Conservation (phyloP, 805 yeast genomes). For the Saturnispora galanensis region DNA sequence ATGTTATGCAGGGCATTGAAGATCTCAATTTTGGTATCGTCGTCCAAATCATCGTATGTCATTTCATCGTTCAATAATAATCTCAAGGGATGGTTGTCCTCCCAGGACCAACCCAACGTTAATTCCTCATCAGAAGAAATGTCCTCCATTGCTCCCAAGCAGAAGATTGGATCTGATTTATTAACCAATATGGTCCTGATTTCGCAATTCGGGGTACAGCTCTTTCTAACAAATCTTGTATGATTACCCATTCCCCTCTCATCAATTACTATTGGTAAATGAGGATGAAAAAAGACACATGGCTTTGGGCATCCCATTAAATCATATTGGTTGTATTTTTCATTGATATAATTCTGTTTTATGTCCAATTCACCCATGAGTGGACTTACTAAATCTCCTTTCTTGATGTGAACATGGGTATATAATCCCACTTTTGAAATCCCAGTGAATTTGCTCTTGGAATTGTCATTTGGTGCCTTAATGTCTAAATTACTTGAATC, state of each 20-base stretch:
- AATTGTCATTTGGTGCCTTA: slow-evolving; percentile 48
- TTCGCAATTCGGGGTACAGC: slow-evolving; percentile 70
- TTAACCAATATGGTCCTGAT: slow-evolving; percentile 41
- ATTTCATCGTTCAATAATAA: slow-evolving; percentile 36
- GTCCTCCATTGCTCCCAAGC: slow-evolving; percentile 45
- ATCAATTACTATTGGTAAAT: slow-evolving; percentile 62
- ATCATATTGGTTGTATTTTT: slow-evolving; percentile 68
- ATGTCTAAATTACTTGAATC: slow-evolving; percentile 26
- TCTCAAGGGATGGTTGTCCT: slow-evolving; percentile 61
- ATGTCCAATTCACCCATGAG: slow-evolving; percentile 65
- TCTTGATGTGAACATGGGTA: slow-evolving; percentile 30
- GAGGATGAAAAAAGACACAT: slow-evolving; percentile 45
- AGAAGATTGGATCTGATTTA: slow-evolving; percentile 34
- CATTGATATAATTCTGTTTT: slow-evolving; percentile 51
- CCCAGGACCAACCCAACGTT: slow-evolving; percentile 87
- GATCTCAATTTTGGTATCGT: slow-evolving; percentile 43
- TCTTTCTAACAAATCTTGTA: slow-evolving; percentile 62
- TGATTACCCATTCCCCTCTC: slow-evolving; percentile 72
- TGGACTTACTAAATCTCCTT: slow-evolving; percentile 46
- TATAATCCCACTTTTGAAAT: slow-evolving; percentile 60
- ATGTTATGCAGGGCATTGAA: slow-evolving; percentile 56
- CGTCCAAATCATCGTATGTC: slow-evolving; percentile 44
- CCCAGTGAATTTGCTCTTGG: slow-evolving; percentile 54
- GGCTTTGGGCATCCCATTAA: slow-evolving; percentile 62
- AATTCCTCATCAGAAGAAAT: slow-evolving; percentile 63